Evolutionary conservation across 805 yeast species (phyloP).

Genomic region (Candida nanaspora): DNA sequence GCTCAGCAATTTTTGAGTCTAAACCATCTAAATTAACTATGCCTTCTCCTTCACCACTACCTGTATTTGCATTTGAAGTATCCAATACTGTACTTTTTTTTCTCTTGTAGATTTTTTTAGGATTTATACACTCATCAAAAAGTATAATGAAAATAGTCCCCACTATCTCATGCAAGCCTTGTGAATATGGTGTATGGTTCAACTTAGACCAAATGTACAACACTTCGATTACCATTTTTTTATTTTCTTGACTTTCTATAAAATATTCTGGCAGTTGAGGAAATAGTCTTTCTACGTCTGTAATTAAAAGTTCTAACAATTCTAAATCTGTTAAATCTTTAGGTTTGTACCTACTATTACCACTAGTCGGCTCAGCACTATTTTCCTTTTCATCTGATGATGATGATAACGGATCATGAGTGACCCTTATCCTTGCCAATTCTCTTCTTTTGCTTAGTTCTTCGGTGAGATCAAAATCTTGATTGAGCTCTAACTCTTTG

Average conservation of each 20-base stretch:
- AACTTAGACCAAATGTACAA: conserved; percentile 44
- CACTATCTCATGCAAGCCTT: conserved; percentile 48
- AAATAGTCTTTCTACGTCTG: conserved; percentile 46
- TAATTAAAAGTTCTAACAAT: conserved; percentile 33
- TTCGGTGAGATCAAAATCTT: conserved; percentile 21
- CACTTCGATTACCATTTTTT: conserved; percentile 30
- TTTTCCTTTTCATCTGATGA: no score
- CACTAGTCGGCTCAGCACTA: no score
- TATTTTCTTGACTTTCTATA: conserved; percentile 19
- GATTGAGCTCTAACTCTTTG: conserved; percentile 1
- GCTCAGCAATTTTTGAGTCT: conserved; percentile 29
- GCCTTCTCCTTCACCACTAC: no score
- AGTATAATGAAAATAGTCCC: conserved; percentile 40
- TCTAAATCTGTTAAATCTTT: conserved; percentile 27
- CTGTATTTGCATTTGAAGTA: background rate
- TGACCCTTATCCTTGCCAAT: conserved; percentile 10
- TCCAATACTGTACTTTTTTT: background rate
- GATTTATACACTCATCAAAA: conserved; percentile 27
- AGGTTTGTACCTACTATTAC: background rate
- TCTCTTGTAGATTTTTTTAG: conserved; percentile 1
- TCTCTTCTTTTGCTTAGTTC: conserved; percentile 7
- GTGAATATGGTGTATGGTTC: conserved; percentile 32
- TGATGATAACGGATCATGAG: conserved; percentile 16
- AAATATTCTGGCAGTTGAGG: conserved; percentile 31
- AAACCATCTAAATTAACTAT: background rate